Evolutionary conservation across 805 yeast species (phyloP), one percentile per base, ranked within the genome.

Genomic region (Candida broadrunensis): DNA sequence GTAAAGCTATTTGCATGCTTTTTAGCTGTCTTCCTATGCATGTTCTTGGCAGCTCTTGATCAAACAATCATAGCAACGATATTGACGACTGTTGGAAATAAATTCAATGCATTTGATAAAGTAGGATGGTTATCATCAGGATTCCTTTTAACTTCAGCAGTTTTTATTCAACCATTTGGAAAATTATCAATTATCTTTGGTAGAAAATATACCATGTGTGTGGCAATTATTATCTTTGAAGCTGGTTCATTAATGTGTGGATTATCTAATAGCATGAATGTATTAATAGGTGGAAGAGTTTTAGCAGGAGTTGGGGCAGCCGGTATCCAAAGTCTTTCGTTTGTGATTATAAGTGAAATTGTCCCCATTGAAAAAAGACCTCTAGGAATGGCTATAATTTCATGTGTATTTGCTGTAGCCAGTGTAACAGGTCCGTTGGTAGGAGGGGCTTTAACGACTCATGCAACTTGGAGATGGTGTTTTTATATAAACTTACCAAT

Each of bases 261-360:
- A 0, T 52, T 65, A 37, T 45, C 69, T 3, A 50, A 47, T 19
- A 45, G 38, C 39, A 65, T 65, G 71, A 52, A 63, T 44, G 50
- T 54, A 14, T 51, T 66, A 25, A 66, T 66, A 40, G 70, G 72
- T 2, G 70, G 70, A 4, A 58, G 83, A 45, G 82, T 79, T 0
- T 45, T 77, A 13, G 75, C 81, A 1, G 84, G 84, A 27, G 63
- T 77, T 19, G 84, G 83, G 1, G 73, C 75, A 14, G 82, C 81
- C 5, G 83, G 83, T 1, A 62, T 74, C 33, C 65, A 68, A 20
- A 70, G 80, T 1, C 48, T 78, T 23, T 63, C 78, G 3, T 70
- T 72, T 49, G 77, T 78, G 20, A 61, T 78, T 19, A 71, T 76
- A 33, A 73, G 79, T 23, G 84, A 78, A 53, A 67, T 77, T 16